phyloP scores from a whole-genome alignment of 768 basidiomycete genomes.

The Amanita jacksonii region DNA sequence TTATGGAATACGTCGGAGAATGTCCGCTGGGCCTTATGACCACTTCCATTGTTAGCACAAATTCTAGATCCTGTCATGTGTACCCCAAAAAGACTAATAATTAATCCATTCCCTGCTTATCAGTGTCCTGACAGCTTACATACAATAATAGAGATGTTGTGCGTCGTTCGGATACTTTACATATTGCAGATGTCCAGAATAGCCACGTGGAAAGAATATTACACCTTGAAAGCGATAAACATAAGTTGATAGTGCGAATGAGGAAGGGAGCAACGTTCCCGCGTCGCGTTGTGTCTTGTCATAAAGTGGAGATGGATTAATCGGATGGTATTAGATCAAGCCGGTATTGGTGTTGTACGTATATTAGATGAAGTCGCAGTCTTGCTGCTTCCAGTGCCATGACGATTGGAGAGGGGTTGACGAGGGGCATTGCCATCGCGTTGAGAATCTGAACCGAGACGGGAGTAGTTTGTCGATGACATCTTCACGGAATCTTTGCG shows the following conservation, averaged over 20 bases:
- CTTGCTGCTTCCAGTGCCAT: conserved; percentile 6
- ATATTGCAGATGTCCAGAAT: conserved; percentile 1
- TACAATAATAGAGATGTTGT: too few relatives aligned
- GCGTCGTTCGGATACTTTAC: not conserved
- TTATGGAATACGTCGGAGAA: too few relatives aligned
- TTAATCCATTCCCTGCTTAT: too few relatives aligned
- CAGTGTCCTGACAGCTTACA: too few relatives aligned
- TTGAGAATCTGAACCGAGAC: conserved; percentile 1
- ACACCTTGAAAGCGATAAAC: conserved; percentile 7
- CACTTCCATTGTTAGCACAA: too few relatives aligned
- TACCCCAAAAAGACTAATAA: too few relatives aligned
- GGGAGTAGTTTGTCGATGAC: not conserved
- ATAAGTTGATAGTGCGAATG: conserved; percentile 7
- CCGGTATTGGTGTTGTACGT: conserved; percentile 4
- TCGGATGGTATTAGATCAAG: not conserved
- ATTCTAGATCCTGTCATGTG: too few relatives aligned
- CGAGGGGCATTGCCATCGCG: conserved; percentile 2
- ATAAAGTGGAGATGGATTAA: too few relatives aligned
- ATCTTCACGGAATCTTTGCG: conserved; percentile 1
- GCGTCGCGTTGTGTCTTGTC: too few relatives aligned
- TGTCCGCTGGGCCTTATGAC: too few relatives aligned
- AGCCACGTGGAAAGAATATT: not conserved
- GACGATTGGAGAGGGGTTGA: not conserved
- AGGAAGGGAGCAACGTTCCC: conserved; percentile 1
- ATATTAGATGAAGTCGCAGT: not conserved